Conservation (phyloP, 768 basidiomycete genomes). For the Boletus coccyginus region DNA sequence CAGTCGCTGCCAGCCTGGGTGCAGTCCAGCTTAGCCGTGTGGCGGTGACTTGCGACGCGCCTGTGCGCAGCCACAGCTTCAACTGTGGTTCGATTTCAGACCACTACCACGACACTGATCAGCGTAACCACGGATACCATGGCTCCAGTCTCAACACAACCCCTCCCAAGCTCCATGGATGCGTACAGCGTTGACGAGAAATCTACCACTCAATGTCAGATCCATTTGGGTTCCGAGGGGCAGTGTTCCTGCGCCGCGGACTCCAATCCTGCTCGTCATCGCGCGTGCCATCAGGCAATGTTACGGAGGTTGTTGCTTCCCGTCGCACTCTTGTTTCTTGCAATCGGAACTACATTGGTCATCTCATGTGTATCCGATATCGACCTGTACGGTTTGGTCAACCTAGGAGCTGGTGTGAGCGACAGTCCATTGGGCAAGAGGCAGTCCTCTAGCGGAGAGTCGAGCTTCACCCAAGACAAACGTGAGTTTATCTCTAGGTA, state of each 20-base stretch:
- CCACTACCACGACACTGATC: conserved; percentile 6
- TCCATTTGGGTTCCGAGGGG: conserved; percentile 18
- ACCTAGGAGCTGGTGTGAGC: conserved; percentile 27
- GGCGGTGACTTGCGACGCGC: not conserved
- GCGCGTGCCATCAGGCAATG: conserved; percentile 31
- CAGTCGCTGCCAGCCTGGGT: too few relatives aligned
- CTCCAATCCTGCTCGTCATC: conserved; percentile 24
- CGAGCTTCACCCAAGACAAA: conserved; percentile 41
- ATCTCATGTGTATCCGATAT: conserved; percentile 32
- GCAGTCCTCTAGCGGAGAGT: conserved; percentile 15
- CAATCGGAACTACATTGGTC: conserved; percentile 29
- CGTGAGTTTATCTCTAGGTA: conserved; percentile 30
- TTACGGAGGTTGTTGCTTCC: conserved; percentile 37
- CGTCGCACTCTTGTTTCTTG: conserved; percentile 31
- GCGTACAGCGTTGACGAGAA: conserved; percentile 17
- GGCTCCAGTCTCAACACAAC: conserved; percentile 29
- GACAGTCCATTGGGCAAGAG: conserved; percentile 31
- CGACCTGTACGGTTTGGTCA: conserved; percentile 21
- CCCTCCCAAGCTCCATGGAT: conserved; percentile 23
- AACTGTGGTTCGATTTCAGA: not conserved
- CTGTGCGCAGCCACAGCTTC: not conserved
- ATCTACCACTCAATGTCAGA: conserved; percentile 20
- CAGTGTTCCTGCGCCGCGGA: conserved; percentile 23
- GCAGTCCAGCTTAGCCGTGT: not conserved
- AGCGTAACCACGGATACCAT: conserved; percentile 20